Conservation (phyloP, 78 protist species). For the Dictyostelium purpureum region DNA sequence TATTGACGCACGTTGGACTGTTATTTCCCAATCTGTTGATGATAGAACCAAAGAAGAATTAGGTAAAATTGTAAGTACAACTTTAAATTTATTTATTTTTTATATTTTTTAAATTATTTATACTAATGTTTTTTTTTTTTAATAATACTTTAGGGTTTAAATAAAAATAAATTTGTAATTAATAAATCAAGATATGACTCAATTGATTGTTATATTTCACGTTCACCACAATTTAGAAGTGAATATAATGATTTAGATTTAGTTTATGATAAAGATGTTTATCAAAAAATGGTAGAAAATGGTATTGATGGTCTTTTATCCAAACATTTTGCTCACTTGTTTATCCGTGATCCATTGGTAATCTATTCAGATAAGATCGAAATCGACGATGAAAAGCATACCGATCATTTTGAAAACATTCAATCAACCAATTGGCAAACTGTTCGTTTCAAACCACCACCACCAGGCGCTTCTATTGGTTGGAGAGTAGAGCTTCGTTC, state of each 20-base stretch:
- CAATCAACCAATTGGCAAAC: slow-evolving; percentile 98
- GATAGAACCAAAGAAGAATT: slow-evolving; percentile 92
- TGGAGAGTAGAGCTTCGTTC: slow-evolving; percentile 98
- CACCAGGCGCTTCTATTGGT: slow-evolving; percentile 89
- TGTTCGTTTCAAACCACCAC: slow-evolving; percentile 97
- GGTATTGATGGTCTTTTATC: slow-evolving; percentile 90
- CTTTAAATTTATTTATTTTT: background rate
- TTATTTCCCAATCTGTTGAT: slow-evolving; percentile 95
- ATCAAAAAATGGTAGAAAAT: slow-evolving; percentile 61
- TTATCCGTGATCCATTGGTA: slow-evolving; percentile 98
- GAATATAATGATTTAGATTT: slow-evolving; percentile 85
- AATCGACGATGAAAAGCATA: slow-evolving; percentile 55
- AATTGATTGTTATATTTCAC: slow-evolving; percentile 78
- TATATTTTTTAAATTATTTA: background rate
- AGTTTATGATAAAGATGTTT: slow-evolving; percentile 57
- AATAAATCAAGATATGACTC: slow-evolving; percentile 92
- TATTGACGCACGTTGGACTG: slow-evolving; percentile 94
- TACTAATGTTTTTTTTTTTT: slow-evolving; percentile 4
- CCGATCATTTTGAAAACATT: slow-evolving; percentile 95
- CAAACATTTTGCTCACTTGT: slow-evolving; percentile 94
- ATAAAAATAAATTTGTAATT: slow-evolving; percentile 25
- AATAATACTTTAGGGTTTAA: slow-evolving; percentile 30
- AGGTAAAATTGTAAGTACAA: slow-evolving; percentile 31
- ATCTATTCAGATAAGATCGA: slow-evolving; percentile 86
- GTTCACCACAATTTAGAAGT: background rate